These are phyloP conservation scores for Aphanomyces invadans DNA, from an alignment of 352 stramenopile species.

Conservation along the genomic window DNA sequence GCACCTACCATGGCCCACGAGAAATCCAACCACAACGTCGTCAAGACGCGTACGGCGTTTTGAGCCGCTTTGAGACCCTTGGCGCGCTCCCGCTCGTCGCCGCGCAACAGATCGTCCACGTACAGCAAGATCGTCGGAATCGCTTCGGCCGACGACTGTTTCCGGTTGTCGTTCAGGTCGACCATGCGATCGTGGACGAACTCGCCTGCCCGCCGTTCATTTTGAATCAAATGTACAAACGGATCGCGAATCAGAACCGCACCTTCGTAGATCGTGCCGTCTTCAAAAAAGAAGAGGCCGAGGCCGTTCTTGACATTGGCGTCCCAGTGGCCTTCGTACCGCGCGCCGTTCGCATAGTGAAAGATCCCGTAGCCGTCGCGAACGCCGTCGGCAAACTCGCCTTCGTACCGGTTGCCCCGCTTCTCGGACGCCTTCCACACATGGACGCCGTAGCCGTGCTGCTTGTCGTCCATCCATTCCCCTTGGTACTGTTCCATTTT, in stretches of 20 bases:
- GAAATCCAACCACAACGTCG: background rate
- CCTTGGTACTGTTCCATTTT: slow-evolving; percentile 59
- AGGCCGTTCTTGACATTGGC: slow-evolving; percentile 61
- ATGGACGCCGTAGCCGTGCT: slow-evolving; percentile 71
- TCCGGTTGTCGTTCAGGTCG: slow-evolving; percentile 19
- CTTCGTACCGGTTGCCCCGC: slow-evolving; percentile 45
- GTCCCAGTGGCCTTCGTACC: slow-evolving; percentile 78
- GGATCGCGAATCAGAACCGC: background rate
- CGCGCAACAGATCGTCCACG: slow-evolving; percentile 42
- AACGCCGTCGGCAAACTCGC: slow-evolving; percentile 55
- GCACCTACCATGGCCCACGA: slow-evolving; percentile 15
- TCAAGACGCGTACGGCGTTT: slow-evolving; percentile 29
- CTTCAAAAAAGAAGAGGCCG: slow-evolving; percentile 35
- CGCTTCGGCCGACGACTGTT: background rate
- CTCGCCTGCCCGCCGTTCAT: slow-evolving; percentile 1
- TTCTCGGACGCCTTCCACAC: slow-evolving; percentile 43
- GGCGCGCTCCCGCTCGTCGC: slow-evolving; percentile 32
- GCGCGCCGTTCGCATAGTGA: slow-evolving; percentile 79
- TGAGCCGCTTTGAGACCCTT: slow-evolving; percentile 38
- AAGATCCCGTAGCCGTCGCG: slow-evolving; percentile 67
- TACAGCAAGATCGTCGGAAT: slow-evolving; percentile 38
- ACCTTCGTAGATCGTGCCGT: slow-evolving; percentile 31
- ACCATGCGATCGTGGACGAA: slow-evolving; percentile 17
- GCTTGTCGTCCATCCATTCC: slow-evolving; percentile 58
- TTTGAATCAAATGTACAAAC: background rate